These are phyloP conservation scores for Aspergillus sp. DNA, from an alignment of 2,329 filamentous ascomycete genomes.

Conservation along the genomic window DNA sequence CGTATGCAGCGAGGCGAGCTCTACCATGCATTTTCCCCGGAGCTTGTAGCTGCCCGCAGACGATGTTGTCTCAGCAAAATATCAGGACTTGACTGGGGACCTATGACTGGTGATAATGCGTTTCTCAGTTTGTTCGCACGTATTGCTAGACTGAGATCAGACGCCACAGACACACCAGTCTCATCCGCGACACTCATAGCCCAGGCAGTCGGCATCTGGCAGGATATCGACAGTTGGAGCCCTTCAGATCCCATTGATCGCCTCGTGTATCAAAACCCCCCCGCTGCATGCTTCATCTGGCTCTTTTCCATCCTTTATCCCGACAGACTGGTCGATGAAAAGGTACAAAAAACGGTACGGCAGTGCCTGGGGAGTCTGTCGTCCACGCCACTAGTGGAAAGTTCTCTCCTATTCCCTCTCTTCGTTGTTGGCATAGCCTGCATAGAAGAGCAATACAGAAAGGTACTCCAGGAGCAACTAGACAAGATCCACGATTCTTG, in stretches of 20 bases:
- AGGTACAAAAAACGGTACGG: not conserved
- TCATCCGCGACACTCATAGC: not conserved
- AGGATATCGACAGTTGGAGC: not conserved
- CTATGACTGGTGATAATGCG: too few species aligned
- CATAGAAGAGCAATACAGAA: not conserved
- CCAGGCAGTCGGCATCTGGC: not conserved
- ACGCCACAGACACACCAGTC: not conserved
- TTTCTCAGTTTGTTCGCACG: too few species aligned
- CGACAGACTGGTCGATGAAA: not conserved
- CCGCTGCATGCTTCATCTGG: not conserved
- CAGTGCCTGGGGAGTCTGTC: not conserved
- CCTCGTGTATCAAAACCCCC: not conserved
- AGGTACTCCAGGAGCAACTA: not conserved
- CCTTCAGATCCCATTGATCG: not conserved
- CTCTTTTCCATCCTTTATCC: not conserved
- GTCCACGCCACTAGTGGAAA: not conserved
- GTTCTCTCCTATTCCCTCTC: not conserved
- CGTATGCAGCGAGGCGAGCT: conserved; percentile 60
- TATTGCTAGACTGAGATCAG: not conserved
- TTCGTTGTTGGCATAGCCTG: not conserved
- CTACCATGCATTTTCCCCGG: conserved; percentile 65
- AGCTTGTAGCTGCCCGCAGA: conserved; percentile 55
- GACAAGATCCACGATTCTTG: not conserved
- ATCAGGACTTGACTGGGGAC: too few species aligned
- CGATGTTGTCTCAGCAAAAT: too few species aligned